phyloP scores from a whole-genome alignment of 169 alveolate genomes.

The Cryptosporidium parvum region DNA sequence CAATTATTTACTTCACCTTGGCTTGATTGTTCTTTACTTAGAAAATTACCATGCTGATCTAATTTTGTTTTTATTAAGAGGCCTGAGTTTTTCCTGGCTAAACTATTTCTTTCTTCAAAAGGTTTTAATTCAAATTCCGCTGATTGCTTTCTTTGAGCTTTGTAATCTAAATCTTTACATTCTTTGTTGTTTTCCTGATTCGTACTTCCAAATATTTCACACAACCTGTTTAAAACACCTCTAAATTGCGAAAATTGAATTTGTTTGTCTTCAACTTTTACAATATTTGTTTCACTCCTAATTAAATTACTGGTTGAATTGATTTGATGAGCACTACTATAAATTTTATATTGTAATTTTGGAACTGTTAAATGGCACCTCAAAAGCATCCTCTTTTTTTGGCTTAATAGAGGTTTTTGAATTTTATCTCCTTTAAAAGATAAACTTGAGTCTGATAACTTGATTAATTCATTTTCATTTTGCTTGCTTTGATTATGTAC shows the following conservation, averaged over 20 bases:
- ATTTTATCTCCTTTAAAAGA: neutral
- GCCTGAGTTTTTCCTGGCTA: neutral
- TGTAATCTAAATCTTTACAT: neutral
- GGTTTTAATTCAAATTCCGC: constrained; percentile 12
- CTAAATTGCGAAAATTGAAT: neutral
- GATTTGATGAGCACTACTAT: neutral
- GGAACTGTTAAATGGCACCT: constrained; percentile 23
- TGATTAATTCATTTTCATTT: neutral
- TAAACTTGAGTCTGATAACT: neutral
- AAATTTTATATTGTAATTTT: constrained; percentile 21
- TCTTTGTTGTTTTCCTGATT: neutral
- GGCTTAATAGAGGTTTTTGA: constrained; percentile 1
- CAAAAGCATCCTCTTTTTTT: constrained; percentile 8
- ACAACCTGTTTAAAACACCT: constrained; percentile 2
- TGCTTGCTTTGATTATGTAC: neutral
- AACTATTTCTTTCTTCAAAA: neutral
- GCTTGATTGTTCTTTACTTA: neutral
- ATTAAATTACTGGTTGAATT: neutral
- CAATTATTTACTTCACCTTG: neutral
- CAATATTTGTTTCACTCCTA: neutral
- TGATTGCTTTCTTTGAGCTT: neutral
- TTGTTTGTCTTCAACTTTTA: neutral
- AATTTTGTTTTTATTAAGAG: neutral
- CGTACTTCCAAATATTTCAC: neutral
- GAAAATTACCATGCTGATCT: neutral